Percentiles rank a stretch among this genome's conserved stretches.
Evolutionary conservation across 208 protist genomes (phyloP).

Genomic region (Trypanosoma melophagium): DNA sequence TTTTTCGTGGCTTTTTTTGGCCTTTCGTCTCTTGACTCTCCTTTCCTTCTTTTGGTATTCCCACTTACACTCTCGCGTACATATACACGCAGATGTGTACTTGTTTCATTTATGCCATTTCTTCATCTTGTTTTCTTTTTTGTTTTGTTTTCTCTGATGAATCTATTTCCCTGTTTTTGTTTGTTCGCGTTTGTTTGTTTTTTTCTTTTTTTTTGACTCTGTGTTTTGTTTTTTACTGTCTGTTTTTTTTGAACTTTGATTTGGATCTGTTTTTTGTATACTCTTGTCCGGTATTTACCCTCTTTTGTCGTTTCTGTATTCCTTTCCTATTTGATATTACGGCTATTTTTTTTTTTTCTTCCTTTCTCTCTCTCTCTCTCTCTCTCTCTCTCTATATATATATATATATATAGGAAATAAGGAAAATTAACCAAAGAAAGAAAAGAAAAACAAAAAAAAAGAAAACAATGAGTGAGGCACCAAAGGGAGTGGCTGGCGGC

Average conservation of each 20-base stretch:
- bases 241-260: background rate
- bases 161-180: conserved; percentile 14
- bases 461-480: conserved; percentile 6
- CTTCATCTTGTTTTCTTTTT: conserved; percentile 24
- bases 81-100: no score
- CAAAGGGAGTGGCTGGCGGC: background rate
- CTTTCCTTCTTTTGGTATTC: background rate
- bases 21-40: background rate
- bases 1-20: background rate
- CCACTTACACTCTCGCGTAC: no score
- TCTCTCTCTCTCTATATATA: background rate
- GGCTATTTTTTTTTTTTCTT: background rate
- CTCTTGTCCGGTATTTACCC: background rate
- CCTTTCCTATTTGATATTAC: background rate
- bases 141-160: conserved; percentile 3
- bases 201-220: background rate
- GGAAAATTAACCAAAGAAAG: background rate
- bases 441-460: background rate
- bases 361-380: background rate
- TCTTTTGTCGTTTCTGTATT: background rate
- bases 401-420: background rate
- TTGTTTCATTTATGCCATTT: background rate
- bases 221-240: background rate
- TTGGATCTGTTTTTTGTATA: background rate
- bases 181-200: conserved; percentile 13